A percentile compares a stretch with the other conserved stretches of the same genome.
Conservation (phyloP, 2,329 filamentous ascomycete genomes). For the Aureobasidium uvarum region DNA sequence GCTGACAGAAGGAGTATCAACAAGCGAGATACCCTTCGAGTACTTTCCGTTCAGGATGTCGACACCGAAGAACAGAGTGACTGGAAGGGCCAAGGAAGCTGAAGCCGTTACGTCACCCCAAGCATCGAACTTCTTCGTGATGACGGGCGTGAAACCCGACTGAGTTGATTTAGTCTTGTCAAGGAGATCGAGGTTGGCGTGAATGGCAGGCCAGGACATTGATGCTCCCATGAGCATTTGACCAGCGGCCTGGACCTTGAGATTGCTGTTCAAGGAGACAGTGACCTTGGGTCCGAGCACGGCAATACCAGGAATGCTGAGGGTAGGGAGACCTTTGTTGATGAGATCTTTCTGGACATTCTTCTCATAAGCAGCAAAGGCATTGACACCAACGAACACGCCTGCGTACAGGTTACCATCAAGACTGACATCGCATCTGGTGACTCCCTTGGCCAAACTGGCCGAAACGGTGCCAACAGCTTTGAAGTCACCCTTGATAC, state of each 20-base stretch:
- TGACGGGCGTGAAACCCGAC: conserved; percentile 26
- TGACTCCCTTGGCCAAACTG: conserved; percentile 25
- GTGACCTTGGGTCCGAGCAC: conserved; percentile 26
- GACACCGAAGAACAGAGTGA: conserved; percentile 24
- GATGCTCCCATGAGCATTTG: conserved; percentile 26
- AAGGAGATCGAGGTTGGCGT: conserved; percentile 25
- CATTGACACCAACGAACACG: conserved; percentile 29
- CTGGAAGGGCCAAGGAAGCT: conserved; percentile 25
- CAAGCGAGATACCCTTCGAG: conserved; percentile 26
- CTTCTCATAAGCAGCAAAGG: conserved; percentile 27
- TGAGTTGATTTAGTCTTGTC: conserved; percentile 21
- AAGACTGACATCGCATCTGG: conserved; percentile 26
- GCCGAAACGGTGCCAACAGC: conserved; percentile 27
- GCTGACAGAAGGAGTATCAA: conserved; percentile 27
- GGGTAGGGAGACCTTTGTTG: conserved; percentile 27
- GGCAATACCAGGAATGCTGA: conserved; percentile 28
- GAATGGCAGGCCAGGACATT: conserved; percentile 27
- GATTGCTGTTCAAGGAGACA: conserved; percentile 14
- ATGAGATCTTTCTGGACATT: conserved; percentile 27
- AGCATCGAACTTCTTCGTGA: conserved; percentile 28
- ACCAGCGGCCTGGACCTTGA: conserved; percentile 27
- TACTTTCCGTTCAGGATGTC: conserved; percentile 27
- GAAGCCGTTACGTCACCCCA: conserved; percentile 25
- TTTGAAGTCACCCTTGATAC: conserved; percentile 26
- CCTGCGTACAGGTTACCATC: conserved; percentile 28